phyloP scores from a whole-genome alignment of 2,329 filamentous ascomycete genomes.

The Scolecobasidium constrictum region DNA sequence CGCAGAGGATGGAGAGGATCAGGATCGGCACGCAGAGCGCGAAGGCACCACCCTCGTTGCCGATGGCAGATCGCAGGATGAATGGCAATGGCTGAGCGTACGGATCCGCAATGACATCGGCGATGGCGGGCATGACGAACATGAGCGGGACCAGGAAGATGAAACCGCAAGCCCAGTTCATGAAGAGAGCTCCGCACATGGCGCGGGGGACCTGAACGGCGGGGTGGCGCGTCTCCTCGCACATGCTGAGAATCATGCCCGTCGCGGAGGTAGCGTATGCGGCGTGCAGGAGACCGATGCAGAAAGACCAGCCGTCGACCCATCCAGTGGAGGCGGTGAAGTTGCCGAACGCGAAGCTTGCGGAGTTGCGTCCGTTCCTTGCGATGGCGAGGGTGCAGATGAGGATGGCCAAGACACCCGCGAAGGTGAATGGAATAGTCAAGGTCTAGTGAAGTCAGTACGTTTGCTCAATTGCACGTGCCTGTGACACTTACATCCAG shows the following conservation, averaged over 20 bases:
- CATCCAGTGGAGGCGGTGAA: slow-evolving; percentile 42
- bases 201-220: slow-evolving; percentile 42
- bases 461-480: slow-evolving; percentile 38
- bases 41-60: slow-evolving; percentile 38
- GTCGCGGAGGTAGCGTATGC: slow-evolving; percentile 51
- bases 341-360: slow-evolving; percentile 37
- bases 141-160: slow-evolving; percentile 45
- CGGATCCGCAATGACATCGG: slow-evolving; percentile 31
- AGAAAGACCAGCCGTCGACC: slow-evolving; percentile 45
- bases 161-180: slow-evolving; percentile 46
- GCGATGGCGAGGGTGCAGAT: slow-evolving; percentile 41
- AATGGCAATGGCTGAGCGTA: slow-evolving; percentile 45
- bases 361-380: slow-evolving; percentile 38
- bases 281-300: slow-evolving; percentile 49
- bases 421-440: slow-evolving; percentile 46
- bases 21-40: slow-evolving; percentile 47
- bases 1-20: slow-evolving; percentile 47
- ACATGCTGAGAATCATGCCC: slow-evolving; percentile 28
- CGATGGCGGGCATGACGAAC: slow-evolving; percentile 42
- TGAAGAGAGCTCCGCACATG: too few species aligned
- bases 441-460: slow-evolving; percentile 49
- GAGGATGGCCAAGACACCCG: slow-evolving; percentile 42
- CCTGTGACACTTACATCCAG: too few species aligned
- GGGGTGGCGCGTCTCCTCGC: slow-evolving; percentile 31
- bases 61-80: slow-evolving; percentile 47